A percentile compares a stretch with the other conserved stretches of the same genome.
phyloP scores from a whole-genome alignment of 2,329 filamentous ascomycete genomes.

The Sporothrix luriei region DNA sequence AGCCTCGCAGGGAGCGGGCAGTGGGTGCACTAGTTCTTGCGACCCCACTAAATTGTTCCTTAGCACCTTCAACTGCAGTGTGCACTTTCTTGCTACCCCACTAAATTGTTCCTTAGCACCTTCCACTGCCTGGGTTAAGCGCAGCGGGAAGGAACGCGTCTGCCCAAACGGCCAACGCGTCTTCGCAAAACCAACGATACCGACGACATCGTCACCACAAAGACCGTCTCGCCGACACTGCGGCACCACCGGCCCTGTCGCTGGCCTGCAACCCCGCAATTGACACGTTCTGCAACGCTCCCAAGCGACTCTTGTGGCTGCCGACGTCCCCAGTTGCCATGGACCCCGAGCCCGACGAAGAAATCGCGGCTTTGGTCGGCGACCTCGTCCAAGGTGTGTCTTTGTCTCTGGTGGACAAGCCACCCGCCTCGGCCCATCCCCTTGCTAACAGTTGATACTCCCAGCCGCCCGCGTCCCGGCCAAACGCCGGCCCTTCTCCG shows the following conservation, averaged over 20 bases:
- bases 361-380: constrained; percentile 33
- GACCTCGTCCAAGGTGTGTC: constrained; percentile 35
- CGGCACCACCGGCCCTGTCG: background rate
- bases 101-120: constrained; percentile 17
- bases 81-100: background rate
- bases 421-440: background rate
- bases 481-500: constrained; percentile 65
- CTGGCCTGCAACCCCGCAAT: background rate
- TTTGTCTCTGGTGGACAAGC: no score
- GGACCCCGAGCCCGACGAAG: constrained; percentile 35
- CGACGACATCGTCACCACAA: constrained; percentile 13
- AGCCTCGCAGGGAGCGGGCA: constrained; percentile 1
- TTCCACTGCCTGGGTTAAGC: background rate
- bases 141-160: constrained; percentile 5
- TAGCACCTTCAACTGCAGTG: background rate
- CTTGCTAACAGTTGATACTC: constrained; percentile 1
- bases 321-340: constrained; percentile 20
- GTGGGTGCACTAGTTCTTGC: background rate
- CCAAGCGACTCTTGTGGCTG: constrained; percentile 1
- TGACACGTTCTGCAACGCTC: background rate
- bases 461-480: constrained; percentile 62
- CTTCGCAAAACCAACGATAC: background rate
- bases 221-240: constrained; percentile 13
- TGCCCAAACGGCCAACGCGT: constrained; percentile 4
- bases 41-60: constrained; percentile 7